Evolutionary conservation across 768 basidiomycete species (phyloP), one percentile per base, ranked within the genome.

Genomic region (Boletus sp.): DNA sequence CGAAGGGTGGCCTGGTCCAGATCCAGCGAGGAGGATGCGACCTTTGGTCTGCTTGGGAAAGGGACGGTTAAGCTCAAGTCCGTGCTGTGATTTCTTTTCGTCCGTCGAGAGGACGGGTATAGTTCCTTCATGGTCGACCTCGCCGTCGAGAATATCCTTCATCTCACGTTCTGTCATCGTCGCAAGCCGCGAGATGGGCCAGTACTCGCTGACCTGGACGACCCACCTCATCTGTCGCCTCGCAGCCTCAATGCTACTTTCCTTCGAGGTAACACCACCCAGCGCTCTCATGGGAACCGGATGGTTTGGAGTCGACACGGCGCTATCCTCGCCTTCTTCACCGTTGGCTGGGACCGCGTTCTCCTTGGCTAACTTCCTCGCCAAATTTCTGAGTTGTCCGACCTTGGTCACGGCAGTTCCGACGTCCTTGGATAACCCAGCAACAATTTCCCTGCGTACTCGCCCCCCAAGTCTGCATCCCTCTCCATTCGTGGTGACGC

Each of bases 181-280:
- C 0, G 92, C 87, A 8, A 98, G 80, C 41, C 82, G 84, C 11
- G 87, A 80, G 47, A 94, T 78, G 0, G 93, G 87, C 92, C 94
- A 98, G 70, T 97, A 98, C 70, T 98, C 95, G 78, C 93, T 95
- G 63, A 98, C 83, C 69, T 98, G 96, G 0, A 93, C 87, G 4
- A 97, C 87, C 92, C 94, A 98, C 71, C 88, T 85, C 83, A 97
- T 91, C 15, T 90, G 78, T 33, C 94, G 79, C 55, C 74, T 77
- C 51, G 81, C 75, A 28, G 69, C 75, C 60, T 89, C 87, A 2
- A 60, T 42, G 8, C 64, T 71, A 4, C 72, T 77, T 69, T 79
- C 78, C 30, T 70, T 64, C 3, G 52, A 50, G 42, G 62, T 71
- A 3, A 18, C 7, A 9, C 2, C 10, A 0, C 30, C 28, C 2